phyloP scores from a whole-genome alignment of 1,284 basidiomycete species.

The Anthracocystis panici-leucophaei region DNA sequence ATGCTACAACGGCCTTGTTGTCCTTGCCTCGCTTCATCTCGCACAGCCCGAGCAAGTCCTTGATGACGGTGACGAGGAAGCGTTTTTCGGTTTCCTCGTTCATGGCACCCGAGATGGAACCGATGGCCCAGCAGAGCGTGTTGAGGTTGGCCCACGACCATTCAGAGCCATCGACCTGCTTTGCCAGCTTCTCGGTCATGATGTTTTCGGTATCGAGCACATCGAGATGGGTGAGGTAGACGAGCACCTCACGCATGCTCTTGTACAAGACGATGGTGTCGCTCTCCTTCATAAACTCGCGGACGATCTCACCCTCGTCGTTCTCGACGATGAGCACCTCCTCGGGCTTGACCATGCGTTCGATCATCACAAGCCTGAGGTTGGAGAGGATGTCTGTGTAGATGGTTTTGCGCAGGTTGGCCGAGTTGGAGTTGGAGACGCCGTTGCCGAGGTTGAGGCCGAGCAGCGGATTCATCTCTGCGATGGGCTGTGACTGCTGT shows the following conservation, averaged over 20 bases:
- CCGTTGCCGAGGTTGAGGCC: constrained; percentile 76
- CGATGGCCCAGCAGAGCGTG: constrained; percentile 99
- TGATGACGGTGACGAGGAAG: constrained; percentile 99
- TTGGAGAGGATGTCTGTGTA: constrained; percentile 91
- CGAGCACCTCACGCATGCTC: constrained; percentile 94
- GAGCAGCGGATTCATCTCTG: constrained; percentile 93
- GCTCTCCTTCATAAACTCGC: constrained; percentile 99
- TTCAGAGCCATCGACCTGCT: constrained; percentile 96
- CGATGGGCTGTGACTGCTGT: constrained; percentile 89
- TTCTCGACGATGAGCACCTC: constrained; percentile 96
- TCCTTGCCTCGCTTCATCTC: constrained; percentile 99
- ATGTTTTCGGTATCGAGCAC: constrained; percentile 96
- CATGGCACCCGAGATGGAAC: constrained; percentile 99
- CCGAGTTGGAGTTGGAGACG: constrained; percentile 42
- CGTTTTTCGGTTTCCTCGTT: constrained; percentile 98
- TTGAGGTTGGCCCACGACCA: constrained; percentile 99
- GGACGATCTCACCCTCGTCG: constrained; percentile 98
- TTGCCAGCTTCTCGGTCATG: constrained; percentile 86
- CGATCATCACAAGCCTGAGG: constrained; percentile 93
- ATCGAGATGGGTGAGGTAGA: constrained; percentile 95
- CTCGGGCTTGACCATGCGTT: constrained; percentile 99
- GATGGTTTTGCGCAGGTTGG: constrained; percentile 85
- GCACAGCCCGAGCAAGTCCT: constrained; percentile 93
- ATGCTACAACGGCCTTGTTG: constrained; percentile 99
- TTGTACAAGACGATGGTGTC: constrained; percentile 99